phyloP scores from a whole-genome alignment of 257 asterid species.

The Handroanthus guayacan region DNA sequence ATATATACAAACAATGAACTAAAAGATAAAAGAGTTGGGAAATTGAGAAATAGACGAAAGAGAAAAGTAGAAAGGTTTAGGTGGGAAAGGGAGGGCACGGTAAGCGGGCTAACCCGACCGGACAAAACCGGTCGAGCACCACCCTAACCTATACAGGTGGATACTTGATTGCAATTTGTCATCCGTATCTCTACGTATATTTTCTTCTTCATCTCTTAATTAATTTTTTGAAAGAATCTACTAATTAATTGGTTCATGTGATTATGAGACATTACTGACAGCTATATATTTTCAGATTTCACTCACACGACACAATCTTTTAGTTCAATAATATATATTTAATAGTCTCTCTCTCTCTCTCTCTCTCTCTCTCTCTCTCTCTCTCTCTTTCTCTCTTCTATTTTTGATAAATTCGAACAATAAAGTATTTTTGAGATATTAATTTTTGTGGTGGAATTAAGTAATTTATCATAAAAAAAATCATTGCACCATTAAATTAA shows the following conservation, averaged over 20 bases:
- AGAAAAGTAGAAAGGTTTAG: constrained; percentile 5
- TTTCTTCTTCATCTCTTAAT: constrained; percentile 35
- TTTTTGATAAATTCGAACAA: too few relatives aligned
- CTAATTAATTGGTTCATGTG: constrained; percentile 27
- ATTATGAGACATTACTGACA: constrained; percentile 43
- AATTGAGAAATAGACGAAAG: not conserved
- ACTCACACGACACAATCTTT: constrained; percentile 50
- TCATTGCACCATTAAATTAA: too few relatives aligned
- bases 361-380: too few relatives aligned
- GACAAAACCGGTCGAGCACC: constrained; percentile 61
- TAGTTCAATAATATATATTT: not conserved
- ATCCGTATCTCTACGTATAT: constrained; percentile 29
- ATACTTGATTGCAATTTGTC: constrained; percentile 43
- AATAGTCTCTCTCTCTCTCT: too few relatives aligned
- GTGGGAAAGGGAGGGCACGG: not conserved
- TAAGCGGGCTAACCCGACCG: constrained; percentile 42
- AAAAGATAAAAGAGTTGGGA: not conserved
- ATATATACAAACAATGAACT: too few relatives aligned
- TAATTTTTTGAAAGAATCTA: too few relatives aligned
- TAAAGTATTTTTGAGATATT: too few relatives aligned
- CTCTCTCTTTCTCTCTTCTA: too few relatives aligned
- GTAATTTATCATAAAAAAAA: too few relatives aligned
- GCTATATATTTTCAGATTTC: constrained; percentile 45
- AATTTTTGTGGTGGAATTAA: too few relatives aligned
- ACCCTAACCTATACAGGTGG: constrained; percentile 63